Base-by-base conservation (phyloP, 2,329 filamentous ascomycete species). In the Aspergillus clavatus region DNA sequence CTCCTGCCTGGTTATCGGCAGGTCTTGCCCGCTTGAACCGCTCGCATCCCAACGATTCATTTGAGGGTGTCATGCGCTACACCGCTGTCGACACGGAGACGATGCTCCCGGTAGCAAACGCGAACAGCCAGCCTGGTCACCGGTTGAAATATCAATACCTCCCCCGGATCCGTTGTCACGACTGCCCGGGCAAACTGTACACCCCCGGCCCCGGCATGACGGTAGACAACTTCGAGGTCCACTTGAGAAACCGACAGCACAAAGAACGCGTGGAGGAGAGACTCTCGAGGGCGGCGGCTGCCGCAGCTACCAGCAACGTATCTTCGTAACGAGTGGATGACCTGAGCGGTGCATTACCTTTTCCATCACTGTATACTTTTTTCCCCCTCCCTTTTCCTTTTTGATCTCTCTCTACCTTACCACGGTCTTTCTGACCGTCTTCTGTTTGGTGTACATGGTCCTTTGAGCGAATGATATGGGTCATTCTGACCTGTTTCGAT, bases 131-230 rank as follows among this genome's bases (percentile, higher is more conserved):
- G 78, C 7, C 83, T 78, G 43, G 73, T 77, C 49, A 80, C 40
- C 69, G 85, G 50, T 74, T 88, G 50, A 87, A 85, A 59, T 88
- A 85, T 56, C 86, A 87, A 69, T 97, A 86, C 69, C 75, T 95
- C 40, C 93, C 93, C 7, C 79, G 93, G 40, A 96, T 98, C 52
- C 80, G 88, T 47, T 98, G 93, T 66, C 81, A 85, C 38, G 93
- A 98, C 66, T 97, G 93, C 64, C 88, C 89, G 0, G 89, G 88
- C 23, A 97, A 96, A 68, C 74, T 95, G 8, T 98, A 98, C 68
- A 95, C 90, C 0, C 88, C 90, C 0, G 87, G 89, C 0, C 89
- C 90, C 0, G 88, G 85, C 19, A 86, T 80, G 64, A 89, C 89
- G 2, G 87, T 91, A 4, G 84, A 84, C 37, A 95, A 95, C 62